Evolutionary conservation across 805 yeast genomes (phyloP).

Genomic region (Tetrapisispora arboricola): DNA sequence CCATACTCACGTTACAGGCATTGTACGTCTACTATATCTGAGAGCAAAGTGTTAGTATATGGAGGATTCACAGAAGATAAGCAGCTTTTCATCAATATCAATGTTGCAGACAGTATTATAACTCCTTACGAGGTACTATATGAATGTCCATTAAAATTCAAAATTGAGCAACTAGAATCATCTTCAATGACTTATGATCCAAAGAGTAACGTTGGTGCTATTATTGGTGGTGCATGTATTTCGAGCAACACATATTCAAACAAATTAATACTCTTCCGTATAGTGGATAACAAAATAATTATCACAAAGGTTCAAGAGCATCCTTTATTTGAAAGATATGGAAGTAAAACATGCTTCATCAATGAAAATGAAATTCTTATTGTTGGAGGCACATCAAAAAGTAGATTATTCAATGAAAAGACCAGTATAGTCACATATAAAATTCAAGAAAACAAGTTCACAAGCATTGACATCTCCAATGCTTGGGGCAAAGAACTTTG

Average conservation of each 20-base stretch:
- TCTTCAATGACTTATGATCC: slow-evolving; percentile 14
- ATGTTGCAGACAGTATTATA: slow-evolving; percentile 14
- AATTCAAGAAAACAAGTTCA: slow-evolving; percentile 10
- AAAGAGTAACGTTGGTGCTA: slow-evolving; percentile 9
- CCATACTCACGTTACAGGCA: slow-evolving; percentile 46
- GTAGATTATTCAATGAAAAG: slow-evolving; percentile 24
- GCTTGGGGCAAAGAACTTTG: slow-evolving; percentile 34
- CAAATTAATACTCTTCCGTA: slow-evolving; percentile 21
- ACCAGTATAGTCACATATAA: slow-evolving; percentile 33
- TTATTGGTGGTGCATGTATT: slow-evolving; percentile 17
- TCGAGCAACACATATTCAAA: slow-evolving; percentile 27
- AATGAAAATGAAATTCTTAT: slow-evolving; percentile 32
- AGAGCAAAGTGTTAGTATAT: slow-evolving; percentile 33
- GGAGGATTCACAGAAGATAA: slow-evolving; percentile 36
- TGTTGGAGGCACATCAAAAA: slow-evolving; percentile 49
- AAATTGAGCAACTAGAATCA: slow-evolving; percentile 19
- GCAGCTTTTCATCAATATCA: slow-evolving; percentile 13
- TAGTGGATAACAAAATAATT: slow-evolving; percentile 13
- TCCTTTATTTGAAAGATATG: slow-evolving; percentile 37
- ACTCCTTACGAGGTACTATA: background rate
- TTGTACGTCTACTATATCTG: slow-evolving; percentile 27
- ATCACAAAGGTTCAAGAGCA: slow-evolving; percentile 17
- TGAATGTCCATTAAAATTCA: background rate
- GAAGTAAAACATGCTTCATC: slow-evolving; percentile 32
- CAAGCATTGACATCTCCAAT: slow-evolving; percentile 24